Evolutionary conservation across 2,329 filamentous ascomycete species (phyloP).

Genomic region (Cercospora janseana): DNA sequence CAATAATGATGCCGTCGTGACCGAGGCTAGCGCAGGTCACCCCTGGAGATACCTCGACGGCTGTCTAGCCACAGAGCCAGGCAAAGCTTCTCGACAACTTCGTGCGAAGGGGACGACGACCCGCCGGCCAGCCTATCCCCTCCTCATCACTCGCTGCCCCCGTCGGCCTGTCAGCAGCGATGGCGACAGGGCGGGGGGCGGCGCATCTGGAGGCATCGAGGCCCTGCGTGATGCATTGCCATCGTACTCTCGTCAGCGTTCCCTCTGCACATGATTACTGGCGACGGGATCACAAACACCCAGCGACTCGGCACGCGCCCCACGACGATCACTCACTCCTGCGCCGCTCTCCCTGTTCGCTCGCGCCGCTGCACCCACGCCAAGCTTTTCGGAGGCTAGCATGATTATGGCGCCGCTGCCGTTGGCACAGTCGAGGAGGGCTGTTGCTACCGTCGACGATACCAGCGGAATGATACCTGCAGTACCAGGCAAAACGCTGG

Average conservation of each 20-base stretch:
- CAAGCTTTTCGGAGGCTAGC: slow-evolving; percentile 3
- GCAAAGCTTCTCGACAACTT: background rate
- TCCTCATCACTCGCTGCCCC: no score
- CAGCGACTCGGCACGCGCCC: slow-evolving; percentile 4
- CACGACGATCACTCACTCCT: slow-evolving; percentile 6
- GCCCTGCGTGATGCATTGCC: no score
- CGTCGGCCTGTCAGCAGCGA: background rate
- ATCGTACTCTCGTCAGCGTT: no score
- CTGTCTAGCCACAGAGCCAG: background rate
- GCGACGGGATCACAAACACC: slow-evolving; percentile 8
- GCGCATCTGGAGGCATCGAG: no score
- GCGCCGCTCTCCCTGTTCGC: slow-evolving; percentile 4
- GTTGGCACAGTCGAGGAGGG: no score
- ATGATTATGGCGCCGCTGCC: no score
- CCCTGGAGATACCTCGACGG: slow-evolving; percentile 5
- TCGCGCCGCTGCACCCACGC: slow-evolving; percentile 4
- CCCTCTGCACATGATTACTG: no score
- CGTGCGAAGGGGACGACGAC: background rate
- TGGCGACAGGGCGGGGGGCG: background rate
- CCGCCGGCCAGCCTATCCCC: background rate
- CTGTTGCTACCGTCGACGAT: no score
- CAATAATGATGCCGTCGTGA: background rate
- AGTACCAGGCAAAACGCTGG: no score
- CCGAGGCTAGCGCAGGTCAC: slow-evolving; percentile 2
- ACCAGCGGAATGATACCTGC: no score